A percentile compares a stretch with the other conserved stretches of the same genome.
These are phyloP conservation scores for Rasamsonia emersonii DNA, from an alignment of 2,329 filamentous ascomycete species.

Conservation along the genomic window DNA sequence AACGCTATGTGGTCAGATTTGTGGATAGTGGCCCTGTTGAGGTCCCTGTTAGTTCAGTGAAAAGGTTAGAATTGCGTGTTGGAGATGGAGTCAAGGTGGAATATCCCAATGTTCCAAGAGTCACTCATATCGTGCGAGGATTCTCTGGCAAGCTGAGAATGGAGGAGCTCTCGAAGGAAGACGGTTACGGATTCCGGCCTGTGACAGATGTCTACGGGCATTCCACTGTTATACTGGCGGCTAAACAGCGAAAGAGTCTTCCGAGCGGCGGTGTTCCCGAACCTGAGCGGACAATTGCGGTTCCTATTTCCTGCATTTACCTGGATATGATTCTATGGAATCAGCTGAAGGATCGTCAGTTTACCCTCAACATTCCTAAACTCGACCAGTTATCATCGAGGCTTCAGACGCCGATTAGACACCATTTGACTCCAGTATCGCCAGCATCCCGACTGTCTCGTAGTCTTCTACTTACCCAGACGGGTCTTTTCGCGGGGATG, in stretches of 20 bases:
- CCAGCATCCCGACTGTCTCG: conserved; percentile 44
- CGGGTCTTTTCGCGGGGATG: conserved; percentile 66
- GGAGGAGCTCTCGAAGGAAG: conserved; percentile 17
- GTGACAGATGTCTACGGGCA: conserved; percentile 38
- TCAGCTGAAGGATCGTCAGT: conserved; percentile 34
- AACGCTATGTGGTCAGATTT: conserved; percentile 39
- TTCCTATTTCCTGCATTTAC: conserved; percentile 38
- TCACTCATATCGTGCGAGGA: conserved; percentile 35
- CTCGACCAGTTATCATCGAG: conserved; percentile 12
- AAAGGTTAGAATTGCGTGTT: conserved; percentile 35
- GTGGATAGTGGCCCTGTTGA: conserved; percentile 35
- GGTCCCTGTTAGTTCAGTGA: conserved; percentile 31
- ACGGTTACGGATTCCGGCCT: conserved; percentile 16
- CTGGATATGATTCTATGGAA: conserved; percentile 40
- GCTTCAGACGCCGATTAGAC: conserved; percentile 30
- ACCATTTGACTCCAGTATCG: conserved; percentile 34
- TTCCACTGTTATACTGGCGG: conserved; percentile 31
- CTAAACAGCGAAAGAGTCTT: conserved; percentile 36
- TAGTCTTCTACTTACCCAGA: conserved; percentile 18
- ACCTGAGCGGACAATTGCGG: conserved; percentile 26
- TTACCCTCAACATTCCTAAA: conserved; percentile 20
- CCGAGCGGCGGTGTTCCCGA: conserved; percentile 21
- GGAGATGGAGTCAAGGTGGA: conserved; percentile 42
- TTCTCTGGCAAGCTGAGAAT: conserved; percentile 28
- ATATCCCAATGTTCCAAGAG: conserved; percentile 32